phyloP scores from a whole-genome alignment of 495 filamentous ascomycete genomes.

The Penicillium diatomitis region DNA sequence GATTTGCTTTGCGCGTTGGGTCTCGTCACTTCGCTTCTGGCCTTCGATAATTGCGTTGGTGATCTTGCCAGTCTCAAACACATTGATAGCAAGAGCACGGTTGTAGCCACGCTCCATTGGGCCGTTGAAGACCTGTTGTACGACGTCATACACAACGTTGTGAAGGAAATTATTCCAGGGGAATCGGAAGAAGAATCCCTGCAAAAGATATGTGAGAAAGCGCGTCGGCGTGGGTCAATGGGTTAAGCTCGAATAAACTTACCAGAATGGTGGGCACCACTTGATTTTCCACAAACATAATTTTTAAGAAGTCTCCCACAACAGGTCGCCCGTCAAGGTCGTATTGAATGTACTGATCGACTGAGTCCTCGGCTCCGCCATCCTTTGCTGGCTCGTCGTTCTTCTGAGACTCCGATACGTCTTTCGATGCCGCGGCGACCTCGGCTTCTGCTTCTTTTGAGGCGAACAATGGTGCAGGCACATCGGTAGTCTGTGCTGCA shows the following conservation, averaged over 20 bases:
- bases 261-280: conserved; percentile 95
- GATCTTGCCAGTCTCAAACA: conserved; percentile 82
- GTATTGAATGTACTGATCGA: conserved; percentile 41
- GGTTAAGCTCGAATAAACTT: conserved; percentile 23
- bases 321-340: conserved; percentile 71
- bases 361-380: conserved; percentile 26
- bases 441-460: conserved; percentile 17
- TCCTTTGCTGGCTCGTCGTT: conserved; percentile 8
- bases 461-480: conserved; percentile 57
- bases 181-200: conserved; percentile 97
- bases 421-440: conserved; percentile 9
- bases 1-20: conserved; percentile 72
- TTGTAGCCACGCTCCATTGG: conserved; percentile 96
- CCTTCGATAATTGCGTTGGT: conserved; percentile 88
- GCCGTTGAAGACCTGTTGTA: conserved; percentile 98
- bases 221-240: neutral
- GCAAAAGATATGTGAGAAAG: conserved; percentile 4
- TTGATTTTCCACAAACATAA: conserved; percentile 87
- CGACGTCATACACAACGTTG: conserved; percentile 98
- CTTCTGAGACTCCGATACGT: conserved; percentile 16
- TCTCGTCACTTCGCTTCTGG: conserved; percentile 75
- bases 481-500: conserved; percentile 54
- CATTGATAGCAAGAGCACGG: conserved; percentile 80
- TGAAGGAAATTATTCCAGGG: conserved; percentile 99
- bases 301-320: conserved; percentile 94